Evolutionary conservation across 345 rosid species (phyloP).

Genomic region (Hibiscus mutabilis): DNA sequence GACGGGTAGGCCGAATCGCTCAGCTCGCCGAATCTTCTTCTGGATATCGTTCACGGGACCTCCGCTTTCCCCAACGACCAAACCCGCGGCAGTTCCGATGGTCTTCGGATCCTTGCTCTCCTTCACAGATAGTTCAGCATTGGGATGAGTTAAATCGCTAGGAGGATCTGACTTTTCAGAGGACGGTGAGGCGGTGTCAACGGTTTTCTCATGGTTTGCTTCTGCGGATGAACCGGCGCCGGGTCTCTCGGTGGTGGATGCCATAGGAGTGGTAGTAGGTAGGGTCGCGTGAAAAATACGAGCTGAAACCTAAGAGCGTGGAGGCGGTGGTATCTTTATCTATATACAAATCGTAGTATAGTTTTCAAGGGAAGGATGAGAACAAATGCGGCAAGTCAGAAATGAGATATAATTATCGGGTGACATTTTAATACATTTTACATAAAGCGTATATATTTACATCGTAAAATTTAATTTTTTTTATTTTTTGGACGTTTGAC

Average conservation of each 20-base stretch:
- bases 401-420: too few species aligned
- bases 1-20: slow-evolving; percentile 78
- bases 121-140: slow-evolving; percentile 20
- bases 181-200: slow-evolving; percentile 28
- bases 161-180: slow-evolving; percentile 26
- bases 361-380: neutral
- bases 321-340: neutral
- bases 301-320: neutral
- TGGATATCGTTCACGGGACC: slow-evolving; percentile 42
- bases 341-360: neutral
- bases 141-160: slow-evolving; percentile 10
- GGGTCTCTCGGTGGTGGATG: slow-evolving; percentile 31
- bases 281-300: slow-evolving; percentile 8
- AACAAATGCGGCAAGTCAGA: neutral
- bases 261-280: slow-evolving; percentile 26
- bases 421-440: too few species aligned
- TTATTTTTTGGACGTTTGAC: too few species aligned
- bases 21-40: slow-evolving; percentile 92
- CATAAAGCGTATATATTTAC: too few species aligned
- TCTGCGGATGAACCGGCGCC: slow-evolving; percentile 13
- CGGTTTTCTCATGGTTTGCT: slow-evolving; percentile 35
- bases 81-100: slow-evolving; percentile 12
- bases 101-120: slow-evolving; percentile 29
- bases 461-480: too few species aligned
- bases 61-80: slow-evolving; percentile 18